Base-by-base conservation (phyloP, 495 filamentous ascomycete species). In the Aspergillus panamensis region DNA sequence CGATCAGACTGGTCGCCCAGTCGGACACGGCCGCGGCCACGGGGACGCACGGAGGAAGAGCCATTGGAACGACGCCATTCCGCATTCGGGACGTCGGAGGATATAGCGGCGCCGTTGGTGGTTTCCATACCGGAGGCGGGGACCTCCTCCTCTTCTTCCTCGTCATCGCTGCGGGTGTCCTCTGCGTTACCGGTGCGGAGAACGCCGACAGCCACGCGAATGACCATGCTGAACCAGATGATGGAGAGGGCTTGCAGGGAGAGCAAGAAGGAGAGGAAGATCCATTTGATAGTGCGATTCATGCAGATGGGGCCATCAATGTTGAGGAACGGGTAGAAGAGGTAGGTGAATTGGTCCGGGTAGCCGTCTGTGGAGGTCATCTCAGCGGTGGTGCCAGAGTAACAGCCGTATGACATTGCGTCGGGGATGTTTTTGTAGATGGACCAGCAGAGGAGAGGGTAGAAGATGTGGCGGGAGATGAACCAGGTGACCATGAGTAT, bases 161-260 rank as follows among this genome's bases (percentile, higher is more conserved):
- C 93, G 59, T 91, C 91, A 60, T 96, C 92, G 67, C 90, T 95
- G 49, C 93, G 85, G 30, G 82, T 80, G 64, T 97, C 93, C 53
- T 96, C 93, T 21, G 93, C 92, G 29, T 82, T 79, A n/a, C 82
- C 81, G 25, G 90, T 91, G 47, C 76, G 82, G 16, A 97, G 63
- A 2, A 96, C 89, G 31, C 83, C 84, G 51, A 84, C 74, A 17
- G 91, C 92, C 1, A 97, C 89, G 25, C 82, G 81, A 29, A 90
- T 66, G 65, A 97, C 96, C 85, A 96, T 87, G 63, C 75, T 81
- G 68, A 97, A 95, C 93, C 93, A 97, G 62, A 93, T 77, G 16
- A 96, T 74, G 16, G 88, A 89, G 31, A 97, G 77, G 8, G 78
- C 75, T 69, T 97, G 91, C n/a, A 97, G 73, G 37, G 84, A 80